These are phyloP conservation scores for Cercospora zeina DNA, from an alignment of 2,329 filamentous ascomycete species.

Conservation along the genomic window DNA sequence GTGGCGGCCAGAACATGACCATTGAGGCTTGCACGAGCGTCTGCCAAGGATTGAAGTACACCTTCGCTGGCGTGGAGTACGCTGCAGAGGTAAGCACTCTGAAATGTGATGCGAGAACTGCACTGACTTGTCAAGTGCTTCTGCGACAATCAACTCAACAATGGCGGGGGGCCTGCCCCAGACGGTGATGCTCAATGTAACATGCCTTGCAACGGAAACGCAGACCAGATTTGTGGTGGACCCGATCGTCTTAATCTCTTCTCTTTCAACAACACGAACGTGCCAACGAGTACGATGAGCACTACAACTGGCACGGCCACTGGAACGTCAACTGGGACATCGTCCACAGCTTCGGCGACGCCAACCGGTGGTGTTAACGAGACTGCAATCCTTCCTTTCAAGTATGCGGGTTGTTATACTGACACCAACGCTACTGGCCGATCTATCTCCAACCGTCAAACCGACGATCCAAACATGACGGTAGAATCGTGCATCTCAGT, in stretches of 20 bases:
- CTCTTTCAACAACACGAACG: conserved; percentile 28
- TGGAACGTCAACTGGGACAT: conserved; percentile 23
- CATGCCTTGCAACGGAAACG: conserved; percentile 36
- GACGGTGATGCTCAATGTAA: conserved; percentile 34
- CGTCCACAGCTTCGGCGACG: conserved; percentile 26
- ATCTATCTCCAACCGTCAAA: conserved; percentile 22
- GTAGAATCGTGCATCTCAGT: conserved; percentile 35
- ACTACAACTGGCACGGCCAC: background rate
- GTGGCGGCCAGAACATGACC: conserved; percentile 26
- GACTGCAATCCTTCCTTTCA: conserved; percentile 29
- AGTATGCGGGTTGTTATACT: conserved; percentile 34
- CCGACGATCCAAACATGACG: conserved; percentile 27
- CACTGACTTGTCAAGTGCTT: conserved; percentile 29
- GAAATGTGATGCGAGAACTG: conserved; percentile 20
- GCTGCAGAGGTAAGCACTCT: conserved; percentile 8
- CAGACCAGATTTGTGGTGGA: conserved; percentile 36
- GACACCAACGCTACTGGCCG: conserved; percentile 31
- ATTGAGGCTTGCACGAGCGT: conserved; percentile 34
- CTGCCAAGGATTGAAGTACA: conserved; percentile 38
- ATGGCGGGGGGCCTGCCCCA: conserved; percentile 31
- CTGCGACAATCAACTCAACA: conserved; percentile 37
- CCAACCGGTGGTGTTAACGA: conserved; percentile 33
- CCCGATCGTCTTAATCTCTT: conserved; percentile 36
- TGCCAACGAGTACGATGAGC: conserved; percentile 16
- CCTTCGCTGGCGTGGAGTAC: conserved; percentile 39